Evolutionary conservation across 2,329 filamentous ascomycete species (phyloP).

Genomic region (Colletotrichum graminicola): DNA sequence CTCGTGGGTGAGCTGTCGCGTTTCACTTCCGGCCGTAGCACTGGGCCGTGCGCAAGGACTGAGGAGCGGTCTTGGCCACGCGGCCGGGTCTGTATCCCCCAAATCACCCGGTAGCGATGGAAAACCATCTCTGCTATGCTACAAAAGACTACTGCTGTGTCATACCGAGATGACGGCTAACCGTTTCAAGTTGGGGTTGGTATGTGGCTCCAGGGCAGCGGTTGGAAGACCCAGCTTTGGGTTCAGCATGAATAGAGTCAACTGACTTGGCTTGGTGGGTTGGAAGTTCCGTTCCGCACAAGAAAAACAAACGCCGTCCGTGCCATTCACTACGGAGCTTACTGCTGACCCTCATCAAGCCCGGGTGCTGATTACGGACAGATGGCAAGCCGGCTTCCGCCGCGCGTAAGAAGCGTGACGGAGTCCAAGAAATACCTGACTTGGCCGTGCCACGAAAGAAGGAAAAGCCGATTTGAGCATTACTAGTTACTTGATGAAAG

Average conservation of each 20-base stretch:
- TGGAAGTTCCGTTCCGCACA: background rate
- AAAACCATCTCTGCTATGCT: background rate
- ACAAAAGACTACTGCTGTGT: conserved; percentile 1
- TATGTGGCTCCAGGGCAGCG: conserved; percentile 12
- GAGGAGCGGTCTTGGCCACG: background rate
- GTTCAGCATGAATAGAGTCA: conserved; percentile 2
- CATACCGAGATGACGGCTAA: conserved; percentile 31
- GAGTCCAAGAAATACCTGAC: background rate
- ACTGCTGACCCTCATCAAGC: background rate
- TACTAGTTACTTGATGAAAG: background rate
- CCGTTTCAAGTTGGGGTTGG: conserved; percentile 6
- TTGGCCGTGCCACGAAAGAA: background rate
- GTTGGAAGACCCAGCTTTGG: conserved; percentile 1
- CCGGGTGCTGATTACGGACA: background rate
- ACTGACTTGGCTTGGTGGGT: conserved; percentile 13
- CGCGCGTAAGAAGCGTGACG: background rate
- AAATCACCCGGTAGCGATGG: conserved; percentile 19
- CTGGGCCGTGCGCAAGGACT: conserved; percentile 32
- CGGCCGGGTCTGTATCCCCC: conserved; percentile 18
- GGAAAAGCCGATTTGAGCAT: background rate
- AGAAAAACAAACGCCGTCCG: conserved; percentile 31
- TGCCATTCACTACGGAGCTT: background rate
- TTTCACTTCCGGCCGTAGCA: conserved; percentile 35
- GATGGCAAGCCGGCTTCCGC: background rate
- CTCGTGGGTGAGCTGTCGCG: conserved; percentile 30